These are phyloP conservation scores for Curvularia spicifera DNA, from an alignment of 2,329 filamentous ascomycete genomes.

Conservation along the genomic window DNA sequence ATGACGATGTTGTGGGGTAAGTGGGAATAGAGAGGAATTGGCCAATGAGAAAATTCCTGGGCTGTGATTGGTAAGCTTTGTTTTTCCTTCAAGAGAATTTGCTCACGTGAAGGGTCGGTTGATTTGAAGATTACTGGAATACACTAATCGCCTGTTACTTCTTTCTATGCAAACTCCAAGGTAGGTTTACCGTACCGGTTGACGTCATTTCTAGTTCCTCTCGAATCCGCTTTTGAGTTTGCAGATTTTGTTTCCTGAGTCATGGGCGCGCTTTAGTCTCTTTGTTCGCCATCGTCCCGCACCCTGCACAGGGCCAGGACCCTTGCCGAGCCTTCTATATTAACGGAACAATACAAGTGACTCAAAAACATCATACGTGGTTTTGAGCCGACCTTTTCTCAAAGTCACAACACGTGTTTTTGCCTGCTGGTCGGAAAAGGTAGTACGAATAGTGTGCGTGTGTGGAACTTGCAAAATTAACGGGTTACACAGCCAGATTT, in stretches of 20 bases:
- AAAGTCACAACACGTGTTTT: not conserved
- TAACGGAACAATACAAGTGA: slow-evolving; percentile 19
- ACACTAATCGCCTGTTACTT: not conserved
- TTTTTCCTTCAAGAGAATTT: no score
- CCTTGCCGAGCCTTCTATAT: slow-evolving; percentile 31
- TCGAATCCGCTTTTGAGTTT: slow-evolving; percentile 10
- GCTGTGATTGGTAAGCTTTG: not conserved
- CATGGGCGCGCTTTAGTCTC: slow-evolving; percentile 27
- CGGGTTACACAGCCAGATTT: slow-evolving; percentile 22
- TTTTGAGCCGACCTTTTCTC: not conserved
- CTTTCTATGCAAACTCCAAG: not conserved
- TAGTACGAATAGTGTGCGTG: slow-evolving; percentile 12
- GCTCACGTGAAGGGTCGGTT: not conserved
- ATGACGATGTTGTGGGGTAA: slow-evolving; percentile 19
- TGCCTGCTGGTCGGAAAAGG: not conserved
- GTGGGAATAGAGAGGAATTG: not conserved
- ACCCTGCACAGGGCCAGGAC: not conserved
- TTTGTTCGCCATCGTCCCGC: not conserved
- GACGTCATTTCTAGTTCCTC: slow-evolving; percentile 4
- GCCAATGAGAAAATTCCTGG: slow-evolving; percentile 24
- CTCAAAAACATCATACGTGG: slow-evolving; percentile 16
- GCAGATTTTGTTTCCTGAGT: slow-evolving; percentile 25
- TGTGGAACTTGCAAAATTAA: slow-evolving; percentile 20
- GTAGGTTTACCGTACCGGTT: slow-evolving; percentile 1
- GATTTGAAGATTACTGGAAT: not conserved